These are phyloP conservation scores for Paecilomyces fulvus DNA, from an alignment of 2,329 filamentous ascomycete species.

Conservation along the genomic window DNA sequence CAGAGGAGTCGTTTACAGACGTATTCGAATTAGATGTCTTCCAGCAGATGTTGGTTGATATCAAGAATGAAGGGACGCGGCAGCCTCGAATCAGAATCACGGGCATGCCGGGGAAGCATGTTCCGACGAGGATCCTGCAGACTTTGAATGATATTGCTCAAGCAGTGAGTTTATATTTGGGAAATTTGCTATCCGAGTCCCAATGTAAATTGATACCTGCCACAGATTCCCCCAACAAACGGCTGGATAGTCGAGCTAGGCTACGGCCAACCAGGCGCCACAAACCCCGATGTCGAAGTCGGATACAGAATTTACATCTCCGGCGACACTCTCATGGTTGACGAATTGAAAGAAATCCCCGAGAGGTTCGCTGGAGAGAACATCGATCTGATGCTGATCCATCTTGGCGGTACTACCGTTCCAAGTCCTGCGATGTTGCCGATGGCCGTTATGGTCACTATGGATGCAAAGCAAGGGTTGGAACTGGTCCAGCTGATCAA, in stretches of 20 bases:
- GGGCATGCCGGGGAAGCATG: slow-evolving; percentile 58
- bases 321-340: slow-evolving; percentile 55
- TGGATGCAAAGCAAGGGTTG: slow-evolving; percentile 57
- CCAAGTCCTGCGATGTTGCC: slow-evolving; percentile 51
- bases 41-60: slow-evolving; percentile 42
- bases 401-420: slow-evolving; percentile 59
- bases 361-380: slow-evolving; percentile 44
- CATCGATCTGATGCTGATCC: slow-evolving; percentile 59
- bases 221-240: slow-evolving; percentile 54
- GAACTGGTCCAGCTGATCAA: slow-evolving; percentile 52
- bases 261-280: slow-evolving; percentile 20
- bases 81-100: slow-evolving; percentile 47
- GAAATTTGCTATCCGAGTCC: too few species aligned
- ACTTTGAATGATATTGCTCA: slow-evolving; percentile 40
- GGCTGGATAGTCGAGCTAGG: slow-evolving; percentile 60
- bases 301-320: slow-evolving; percentile 59
- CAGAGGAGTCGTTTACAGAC: slow-evolving; percentile 44
- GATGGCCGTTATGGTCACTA: slow-evolving; percentile 61
- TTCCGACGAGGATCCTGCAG: slow-evolving; percentile 38
- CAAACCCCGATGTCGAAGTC: slow-evolving; percentile 27
- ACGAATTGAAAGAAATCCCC: slow-evolving; percentile 55
- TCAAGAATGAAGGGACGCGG: slow-evolving; percentile 16
- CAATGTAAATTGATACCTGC: not conserved
- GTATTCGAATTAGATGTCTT: slow-evolving; percentile 51
- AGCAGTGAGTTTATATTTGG: slow-evolving; percentile 26